A percentile compares a stretch with the other conserved stretches of the same genome.
phyloP scores from a whole-genome alignment of 169 alveolate species.

The Plasmodium billcollinsi region DNA sequence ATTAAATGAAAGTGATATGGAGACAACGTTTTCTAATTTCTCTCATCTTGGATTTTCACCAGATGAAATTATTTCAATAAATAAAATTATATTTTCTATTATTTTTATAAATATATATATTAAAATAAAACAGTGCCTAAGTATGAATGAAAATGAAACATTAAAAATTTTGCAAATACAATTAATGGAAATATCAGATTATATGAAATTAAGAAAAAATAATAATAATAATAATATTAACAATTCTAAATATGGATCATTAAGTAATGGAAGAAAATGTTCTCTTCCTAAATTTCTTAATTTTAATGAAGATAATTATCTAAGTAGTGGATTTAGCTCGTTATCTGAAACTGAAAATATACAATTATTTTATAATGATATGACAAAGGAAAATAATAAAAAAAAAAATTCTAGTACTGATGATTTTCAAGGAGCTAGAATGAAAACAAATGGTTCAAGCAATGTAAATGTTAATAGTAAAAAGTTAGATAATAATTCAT shows the following conservation, averaged over 20 bases:
- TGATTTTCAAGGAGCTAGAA: neutral
- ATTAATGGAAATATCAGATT: conserved; percentile 33
- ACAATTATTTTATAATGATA: neutral
- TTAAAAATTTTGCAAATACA: conserved; percentile 32
- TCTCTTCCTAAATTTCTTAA: neutral
- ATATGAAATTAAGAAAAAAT: conserved; percentile 19
- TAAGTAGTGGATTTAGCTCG: conserved; percentile 42
- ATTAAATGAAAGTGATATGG: conserved; percentile 11
- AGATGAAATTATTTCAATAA: conserved; percentile 27
- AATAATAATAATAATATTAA: neutral
- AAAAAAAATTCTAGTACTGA: neutral
- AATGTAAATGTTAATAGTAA: neutral
- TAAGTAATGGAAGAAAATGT: neutral
- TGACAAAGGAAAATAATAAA: neutral
- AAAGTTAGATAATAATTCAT: neutral
- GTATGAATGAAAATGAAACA: conserved; percentile 23
- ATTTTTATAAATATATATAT: conserved; percentile 74
- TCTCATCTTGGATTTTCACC: conserved; percentile 47
- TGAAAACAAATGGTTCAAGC: neutral
- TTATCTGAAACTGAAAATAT: conserved; percentile 21
- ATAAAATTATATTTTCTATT: conserved; percentile 32
- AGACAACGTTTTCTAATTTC: conserved; percentile 30
- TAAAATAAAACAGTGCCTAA: conserved; percentile 36
- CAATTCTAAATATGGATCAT: no score
- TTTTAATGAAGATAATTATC: conserved; percentile 17